These are phyloP conservation scores for Cystobasidium onofrii DNA, from an alignment of 768 basidiomycete genomes.

Conservation along the genomic window DNA sequence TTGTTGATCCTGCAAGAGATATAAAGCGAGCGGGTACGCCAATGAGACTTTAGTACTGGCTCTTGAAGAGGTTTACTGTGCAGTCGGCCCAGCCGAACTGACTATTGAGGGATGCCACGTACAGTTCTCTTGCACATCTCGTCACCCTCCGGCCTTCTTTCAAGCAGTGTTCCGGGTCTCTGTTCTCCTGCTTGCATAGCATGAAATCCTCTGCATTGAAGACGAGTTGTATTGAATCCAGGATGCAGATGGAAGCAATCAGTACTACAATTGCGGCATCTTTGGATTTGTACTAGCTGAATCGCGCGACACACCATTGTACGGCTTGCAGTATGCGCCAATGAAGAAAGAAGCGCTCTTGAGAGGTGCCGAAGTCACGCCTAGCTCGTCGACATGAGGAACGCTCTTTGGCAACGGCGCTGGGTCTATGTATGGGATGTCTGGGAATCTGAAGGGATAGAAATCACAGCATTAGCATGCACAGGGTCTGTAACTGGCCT, in stretches of 20 bases:
- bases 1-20: conserved; percentile 65
- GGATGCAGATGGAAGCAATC: background rate
- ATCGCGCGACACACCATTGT: conserved; percentile 61
- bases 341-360: conserved; percentile 97
- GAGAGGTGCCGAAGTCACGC: conserved; percentile 79
- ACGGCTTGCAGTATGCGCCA: conserved; percentile 88
- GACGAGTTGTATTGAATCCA: background rate
- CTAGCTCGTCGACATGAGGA: conserved; percentile 79
- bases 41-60: background rate
- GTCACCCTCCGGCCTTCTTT: conserved; percentile 94
- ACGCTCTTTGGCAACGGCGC: conserved; percentile 44
- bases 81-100: no score
- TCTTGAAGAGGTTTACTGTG: no score
- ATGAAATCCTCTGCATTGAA: conserved; percentile 70
- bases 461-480: background rate
- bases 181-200: conserved; percentile 90
- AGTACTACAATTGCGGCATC: no score
- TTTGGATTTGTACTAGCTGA: no score
- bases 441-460: conserved; percentile 22
- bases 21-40: background rate
- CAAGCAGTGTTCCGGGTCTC: conserved; percentile 83
- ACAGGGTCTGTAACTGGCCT: background rate
- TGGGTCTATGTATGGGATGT: conserved; percentile 32
- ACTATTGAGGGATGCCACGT: conserved; percentile 1
- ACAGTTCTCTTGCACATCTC: conserved; percentile 89